Evolutionary conservation across 1,284 basidiomycete genomes (phyloP), one percentile per base, ranked within the genome.

Genomic region (Xerocomus nothofagi): DNA sequence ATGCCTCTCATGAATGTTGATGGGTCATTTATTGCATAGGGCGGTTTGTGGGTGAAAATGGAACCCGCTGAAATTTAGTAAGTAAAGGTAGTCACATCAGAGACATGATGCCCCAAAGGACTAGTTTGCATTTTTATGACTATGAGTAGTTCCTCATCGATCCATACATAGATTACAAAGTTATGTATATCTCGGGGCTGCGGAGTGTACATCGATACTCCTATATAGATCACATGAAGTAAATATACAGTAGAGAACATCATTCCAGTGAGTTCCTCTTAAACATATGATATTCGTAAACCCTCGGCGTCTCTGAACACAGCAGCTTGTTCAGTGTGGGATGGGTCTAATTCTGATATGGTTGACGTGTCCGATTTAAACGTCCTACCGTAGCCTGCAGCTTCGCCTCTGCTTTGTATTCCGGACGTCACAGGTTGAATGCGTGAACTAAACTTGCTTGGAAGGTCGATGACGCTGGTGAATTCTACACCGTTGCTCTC

Each of bases 31-130:
- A 9, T 8, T 6, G 39, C 3, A 2, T n/a, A 68, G 62, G 62
- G 66, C 3, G 64, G 64, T 30, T 39, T 65, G 40, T 68, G 62
- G 66, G 53, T 68, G 24, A 68, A 55, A 18, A 68, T 65, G 66
- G 51, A 53, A 34, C 21, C 50, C 18, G 41, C 36, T 1, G 65
- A 66, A 1, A 21, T n/a, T 4, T 52, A 52, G 32, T n/a, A 18
- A 21, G 12, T 20, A 0, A 14, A 33, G 15, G n/a, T 23, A 7
- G 10, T 30, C 18, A n/a, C n/a, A 20, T 26, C 23, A 17, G 23
- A 24, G 8, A 24, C 3, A 11, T 23, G 32, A 24, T 18, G 6
- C 9, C 17, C 9, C 21, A 26, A 17, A 21, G n/a, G n/a, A 33
- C n/a, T 18, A 2, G 8, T 21, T 32, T 37, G n/a, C 21, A 10